A percentile compares a stretch with the other conserved stretches of the same genome.
These are phyloP conservation scores for Furcasterigmium sp. DNA, from an alignment of 2,329 filamentous ascomycete genomes.

Conservation along the genomic window DNA sequence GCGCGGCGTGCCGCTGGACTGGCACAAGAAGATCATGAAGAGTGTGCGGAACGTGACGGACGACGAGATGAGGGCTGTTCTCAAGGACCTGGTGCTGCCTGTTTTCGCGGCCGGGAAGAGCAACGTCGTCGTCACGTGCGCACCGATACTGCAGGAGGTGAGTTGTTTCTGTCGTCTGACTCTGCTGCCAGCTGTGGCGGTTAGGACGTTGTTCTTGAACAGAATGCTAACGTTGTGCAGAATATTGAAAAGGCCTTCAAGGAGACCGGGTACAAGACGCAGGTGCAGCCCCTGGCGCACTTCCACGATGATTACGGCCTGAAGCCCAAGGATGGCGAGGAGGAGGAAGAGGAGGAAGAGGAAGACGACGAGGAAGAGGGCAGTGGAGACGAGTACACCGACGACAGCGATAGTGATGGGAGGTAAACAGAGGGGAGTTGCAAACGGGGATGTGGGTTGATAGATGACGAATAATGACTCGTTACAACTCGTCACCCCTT, in stretches of 20 bases:
- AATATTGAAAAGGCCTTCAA: constrained; percentile 70
- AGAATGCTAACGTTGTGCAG: constrained; percentile 34
- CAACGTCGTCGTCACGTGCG: constrained; percentile 85
- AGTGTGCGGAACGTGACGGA: constrained; percentile 70
- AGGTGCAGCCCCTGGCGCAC: constrained; percentile 66
- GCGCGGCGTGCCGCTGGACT: constrained; percentile 68
- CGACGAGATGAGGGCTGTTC: constrained; percentile 69
- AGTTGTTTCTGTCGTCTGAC: not conserved
- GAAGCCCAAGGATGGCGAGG: constrained; percentile 54
- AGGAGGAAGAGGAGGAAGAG: constrained; percentile 53
- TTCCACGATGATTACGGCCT: constrained; percentile 92
- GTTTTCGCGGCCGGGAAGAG: constrained; percentile 76
- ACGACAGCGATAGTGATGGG: constrained; percentile 28
- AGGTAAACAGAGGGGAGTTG: not conserved
- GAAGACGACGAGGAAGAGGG: constrained; percentile 49
- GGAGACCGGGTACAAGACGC: constrained; percentile 70
- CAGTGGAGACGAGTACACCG: constrained; percentile 29
- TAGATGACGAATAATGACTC: too few species aligned
- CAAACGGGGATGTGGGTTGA: too few species aligned
- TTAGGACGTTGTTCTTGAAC: not conserved
- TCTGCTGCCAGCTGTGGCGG: not conserved
- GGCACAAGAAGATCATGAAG: constrained; percentile 70
- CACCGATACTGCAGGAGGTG: constrained; percentile 79
- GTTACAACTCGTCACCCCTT: too few species aligned
- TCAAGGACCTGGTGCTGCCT: constrained; percentile 71